Conservation (phyloP, 1,139 yeast species). For the Saccharomyces uvarum region DNA sequence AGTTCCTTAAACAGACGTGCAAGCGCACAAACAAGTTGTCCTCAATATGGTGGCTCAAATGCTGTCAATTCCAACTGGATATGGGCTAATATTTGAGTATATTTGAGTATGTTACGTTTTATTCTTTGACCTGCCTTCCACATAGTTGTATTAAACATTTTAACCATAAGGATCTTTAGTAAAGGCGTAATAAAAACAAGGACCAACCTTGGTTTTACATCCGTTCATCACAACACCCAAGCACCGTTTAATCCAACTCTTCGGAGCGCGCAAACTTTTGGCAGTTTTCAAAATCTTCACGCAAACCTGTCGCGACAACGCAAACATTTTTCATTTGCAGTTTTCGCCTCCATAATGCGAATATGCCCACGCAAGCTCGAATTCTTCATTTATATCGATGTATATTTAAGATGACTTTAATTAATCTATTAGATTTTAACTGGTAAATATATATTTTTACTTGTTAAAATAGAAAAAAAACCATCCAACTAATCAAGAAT, state of each 20-base stretch:
- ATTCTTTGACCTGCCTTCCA: too few relatives aligned
- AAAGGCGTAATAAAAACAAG: background rate
- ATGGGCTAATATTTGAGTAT: too few relatives aligned
- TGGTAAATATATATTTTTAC: background rate
- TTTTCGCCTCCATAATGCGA: background rate
- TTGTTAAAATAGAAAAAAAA: background rate
- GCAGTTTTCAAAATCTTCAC: background rate
- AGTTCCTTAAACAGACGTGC: background rate
- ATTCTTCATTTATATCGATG: background rate
- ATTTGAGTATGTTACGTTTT: too few relatives aligned
- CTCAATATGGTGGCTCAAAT: too few relatives aligned
- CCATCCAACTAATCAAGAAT: slow-evolving; percentile 36
- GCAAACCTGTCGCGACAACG: background rate
- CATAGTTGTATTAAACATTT: too few relatives aligned
- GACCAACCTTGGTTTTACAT: background rate
- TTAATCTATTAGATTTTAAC: background rate
- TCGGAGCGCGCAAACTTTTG: too few relatives aligned
- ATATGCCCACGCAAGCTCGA: background rate
- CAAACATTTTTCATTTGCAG: background rate
- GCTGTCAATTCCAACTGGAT: too few relatives aligned
- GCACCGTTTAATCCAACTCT: background rate
- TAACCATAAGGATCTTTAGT: too few relatives aligned
- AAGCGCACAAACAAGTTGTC: background rate
- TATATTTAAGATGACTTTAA: background rate
- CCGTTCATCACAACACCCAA: background rate